Evolutionary conservation across 345 rosid species (phyloP).

Genomic region (Salix dunnii): DNA sequence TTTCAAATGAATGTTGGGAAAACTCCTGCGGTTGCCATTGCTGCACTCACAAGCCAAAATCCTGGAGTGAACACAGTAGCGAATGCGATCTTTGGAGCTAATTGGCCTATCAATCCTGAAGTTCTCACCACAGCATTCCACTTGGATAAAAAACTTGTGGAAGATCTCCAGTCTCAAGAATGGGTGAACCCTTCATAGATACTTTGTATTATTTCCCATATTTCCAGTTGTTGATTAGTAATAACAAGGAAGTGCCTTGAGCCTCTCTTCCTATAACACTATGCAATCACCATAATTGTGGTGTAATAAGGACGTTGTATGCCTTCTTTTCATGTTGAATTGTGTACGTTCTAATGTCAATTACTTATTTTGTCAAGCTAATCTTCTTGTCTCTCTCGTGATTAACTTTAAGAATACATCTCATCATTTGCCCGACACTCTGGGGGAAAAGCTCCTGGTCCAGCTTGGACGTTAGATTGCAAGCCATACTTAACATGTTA

Average conservation of each 20-base stretch:
- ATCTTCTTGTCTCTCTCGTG: no score
- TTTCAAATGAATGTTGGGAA: constrained; percentile 9
- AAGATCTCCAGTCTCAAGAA: not conserved
- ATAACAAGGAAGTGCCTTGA: not conserved
- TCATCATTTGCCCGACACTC: no score
- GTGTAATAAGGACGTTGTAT: not conserved
- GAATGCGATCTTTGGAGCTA: constrained; percentile 5
- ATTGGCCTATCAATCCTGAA: constrained; percentile 5
- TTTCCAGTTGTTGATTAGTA: not conserved
- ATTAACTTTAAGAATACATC: no score
- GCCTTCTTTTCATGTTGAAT: not conserved
- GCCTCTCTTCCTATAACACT: not conserved
- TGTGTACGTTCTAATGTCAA: no score
- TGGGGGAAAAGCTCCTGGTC: no score
- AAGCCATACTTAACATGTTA: not conserved
- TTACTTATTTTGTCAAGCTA: no score
- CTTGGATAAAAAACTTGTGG: constrained; percentile 3
- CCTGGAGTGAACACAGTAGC: constrained; percentile 16
- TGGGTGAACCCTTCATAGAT: not conserved
- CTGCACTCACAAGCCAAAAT: constrained; percentile 17
- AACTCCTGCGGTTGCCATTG: constrained; percentile 11
- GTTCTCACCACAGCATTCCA: constrained; percentile 18
- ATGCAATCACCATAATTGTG: not conserved
- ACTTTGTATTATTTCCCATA: not conserved
- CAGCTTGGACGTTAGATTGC: not conserved